Conservation (phyloP, 805 yeast genomes). For the Starmerella tilneyi region DNA sequence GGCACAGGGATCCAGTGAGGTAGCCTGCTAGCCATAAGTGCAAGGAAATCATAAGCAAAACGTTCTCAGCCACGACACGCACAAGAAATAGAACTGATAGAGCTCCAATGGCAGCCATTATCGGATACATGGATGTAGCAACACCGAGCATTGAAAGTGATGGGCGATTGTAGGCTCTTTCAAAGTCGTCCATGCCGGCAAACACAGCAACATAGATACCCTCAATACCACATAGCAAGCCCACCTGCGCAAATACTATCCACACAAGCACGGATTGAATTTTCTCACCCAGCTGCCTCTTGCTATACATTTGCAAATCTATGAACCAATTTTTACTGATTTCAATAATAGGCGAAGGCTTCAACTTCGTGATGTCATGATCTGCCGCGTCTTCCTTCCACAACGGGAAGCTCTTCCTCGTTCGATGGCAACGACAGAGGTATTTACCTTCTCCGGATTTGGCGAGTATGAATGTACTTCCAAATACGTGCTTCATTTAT, state of each 20-base stretch:
- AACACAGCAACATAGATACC: conserved; percentile 24
- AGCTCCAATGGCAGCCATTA: conserved; percentile 24
- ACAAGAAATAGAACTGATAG: conserved; percentile 12
- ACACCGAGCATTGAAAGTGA: conserved; percentile 17
- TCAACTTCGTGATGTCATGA: too few species aligned
- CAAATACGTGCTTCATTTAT: too few species aligned
- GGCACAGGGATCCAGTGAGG: conserved; percentile 16
- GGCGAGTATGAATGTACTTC: too few species aligned
- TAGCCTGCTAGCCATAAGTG: conserved; percentile 23
- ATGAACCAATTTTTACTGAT: too few species aligned
- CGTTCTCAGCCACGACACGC: neutral
- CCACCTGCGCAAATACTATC: conserved; percentile 19
- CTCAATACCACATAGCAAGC: conserved; percentile 25
- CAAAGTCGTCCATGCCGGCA: conserved; percentile 17
- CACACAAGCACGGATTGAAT: conserved; percentile 12
- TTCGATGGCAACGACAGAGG: too few species aligned
- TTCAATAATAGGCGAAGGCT: too few species aligned
- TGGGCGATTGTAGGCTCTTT: conserved; percentile 18
- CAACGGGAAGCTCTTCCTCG: too few species aligned
- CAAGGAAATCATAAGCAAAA: conserved; percentile 11
- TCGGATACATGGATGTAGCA: conserved; percentile 23
- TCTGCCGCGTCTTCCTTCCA: too few species aligned
- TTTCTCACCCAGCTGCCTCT: neutral
- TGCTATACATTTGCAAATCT: conserved; percentile 5
- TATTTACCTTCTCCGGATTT: too few species aligned